Conservation (phyloP, 1,284 basidiomycete species). For the Cryptococcus hybrid region DNA sequence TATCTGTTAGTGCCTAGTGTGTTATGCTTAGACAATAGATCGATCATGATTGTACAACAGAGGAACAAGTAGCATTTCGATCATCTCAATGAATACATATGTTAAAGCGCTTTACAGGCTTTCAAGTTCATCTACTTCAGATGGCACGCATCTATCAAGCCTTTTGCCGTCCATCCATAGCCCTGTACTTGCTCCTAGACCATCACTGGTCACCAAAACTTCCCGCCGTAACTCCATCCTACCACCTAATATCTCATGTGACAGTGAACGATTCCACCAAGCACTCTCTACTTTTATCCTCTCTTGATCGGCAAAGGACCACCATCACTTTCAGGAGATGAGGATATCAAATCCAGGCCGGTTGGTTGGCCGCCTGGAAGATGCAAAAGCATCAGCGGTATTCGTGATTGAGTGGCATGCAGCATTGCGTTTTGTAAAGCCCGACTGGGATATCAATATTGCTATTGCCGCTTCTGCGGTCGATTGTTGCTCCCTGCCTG, state of each 20-base stretch:
- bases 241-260: conserved; percentile 58
- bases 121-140: not conserved
- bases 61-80: not conserved
- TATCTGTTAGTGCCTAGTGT: not conserved
- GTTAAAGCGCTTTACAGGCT: not conserved
- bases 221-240: conserved; percentile 69
- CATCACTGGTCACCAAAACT: conserved; percentile 14
- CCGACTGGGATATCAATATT: conserved; percentile 70
- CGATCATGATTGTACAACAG: too few species aligned
- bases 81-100: not conserved
- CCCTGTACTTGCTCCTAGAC: conserved; percentile 12
- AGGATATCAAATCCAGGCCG: not conserved
- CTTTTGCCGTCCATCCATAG: conserved; percentile 21
- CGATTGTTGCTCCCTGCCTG: not conserved
- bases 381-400: conserved; percentile 74
- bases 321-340: not conserved
- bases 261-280: conserved; percentile 65
- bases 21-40: conserved; percentile 41
- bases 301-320: not conserved
- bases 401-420: conserved; percentile 64
- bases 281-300: conserved; percentile 36
- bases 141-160: conserved; percentile 17
- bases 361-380: conserved; percentile 55
- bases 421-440: conserved; percentile 69
- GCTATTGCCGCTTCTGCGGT: conserved; percentile 55